A percentile compares a stretch with the other conserved stretches of the same genome.
These are phyloP conservation scores for Teunomyces pallodes DNA, from an alignment of 805 yeast species.

Conservation along the genomic window DNA sequence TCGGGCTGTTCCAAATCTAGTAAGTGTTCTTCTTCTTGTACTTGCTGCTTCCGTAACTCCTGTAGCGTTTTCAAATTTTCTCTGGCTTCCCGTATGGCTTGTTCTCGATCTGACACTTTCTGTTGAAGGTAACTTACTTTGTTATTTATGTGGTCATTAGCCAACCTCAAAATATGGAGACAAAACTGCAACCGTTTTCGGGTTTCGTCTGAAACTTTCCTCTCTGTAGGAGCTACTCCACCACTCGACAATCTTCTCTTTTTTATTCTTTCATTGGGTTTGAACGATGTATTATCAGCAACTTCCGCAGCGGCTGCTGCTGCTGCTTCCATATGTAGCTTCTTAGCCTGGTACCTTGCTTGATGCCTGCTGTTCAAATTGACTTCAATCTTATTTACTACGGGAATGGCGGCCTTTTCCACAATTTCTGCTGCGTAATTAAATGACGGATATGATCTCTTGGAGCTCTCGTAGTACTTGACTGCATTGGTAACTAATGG, in stretches of 20 bases:
- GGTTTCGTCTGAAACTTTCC: constrained; percentile 58
- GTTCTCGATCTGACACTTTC: constrained; percentile 46
- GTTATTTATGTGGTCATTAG: constrained; percentile 70
- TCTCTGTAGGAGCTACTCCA: constrained; percentile 14
- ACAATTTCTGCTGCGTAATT: constrained; percentile 62
- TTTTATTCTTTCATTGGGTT: constrained; percentile 2
- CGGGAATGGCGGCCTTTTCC: constrained; percentile 54
- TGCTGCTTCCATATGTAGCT: constrained; percentile 13
- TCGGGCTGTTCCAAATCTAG: constrained; percentile 4
- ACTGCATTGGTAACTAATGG: constrained; percentile 49
- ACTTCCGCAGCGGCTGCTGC: constrained; percentile 4
- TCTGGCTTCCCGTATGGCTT: constrained; percentile 22
- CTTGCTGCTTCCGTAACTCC: constrained; percentile 10
- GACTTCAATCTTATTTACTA: constrained; percentile 48
- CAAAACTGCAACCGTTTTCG: constrained; percentile 75
- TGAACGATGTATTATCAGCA: neutral
- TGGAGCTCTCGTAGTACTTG: constrained; percentile 45
- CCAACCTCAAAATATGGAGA: constrained; percentile 73
- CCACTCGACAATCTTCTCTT: constrained; percentile 3
- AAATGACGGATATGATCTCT: constrained; percentile 46
- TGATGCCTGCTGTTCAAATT: constrained; percentile 42
- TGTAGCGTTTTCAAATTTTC: constrained; percentile 7
- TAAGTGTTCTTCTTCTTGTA: constrained; percentile 11
- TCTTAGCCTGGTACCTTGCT: constrained; percentile 15
- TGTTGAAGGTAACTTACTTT: constrained; percentile 63